Conservation (phyloP, 345 rosid genomes). For the Pseudoturritis turrita region DNA sequence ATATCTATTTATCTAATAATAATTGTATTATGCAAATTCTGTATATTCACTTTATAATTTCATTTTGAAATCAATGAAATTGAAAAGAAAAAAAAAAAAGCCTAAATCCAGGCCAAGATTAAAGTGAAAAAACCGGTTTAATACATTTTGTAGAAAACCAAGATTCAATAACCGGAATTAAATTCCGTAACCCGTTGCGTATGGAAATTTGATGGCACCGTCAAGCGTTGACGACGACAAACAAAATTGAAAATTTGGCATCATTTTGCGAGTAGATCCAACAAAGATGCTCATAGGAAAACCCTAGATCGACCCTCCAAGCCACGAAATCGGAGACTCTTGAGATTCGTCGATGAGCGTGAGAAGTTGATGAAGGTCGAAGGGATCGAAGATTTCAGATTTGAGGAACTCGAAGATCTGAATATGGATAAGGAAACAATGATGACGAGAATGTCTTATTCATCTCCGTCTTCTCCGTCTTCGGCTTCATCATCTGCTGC, state of each 20-base stretch:
- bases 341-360: not conserved
- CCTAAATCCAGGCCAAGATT: no score
- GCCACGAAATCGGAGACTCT: not conserved
- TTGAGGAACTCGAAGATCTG: constrained; percentile 13
- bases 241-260: constrained; percentile 4
- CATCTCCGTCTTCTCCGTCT: constrained; percentile 17
- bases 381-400: not conserved
- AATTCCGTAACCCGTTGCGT: not conserved
- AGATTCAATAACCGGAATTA: constrained; percentile 9
- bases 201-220: not conserved
- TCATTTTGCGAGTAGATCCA: constrained; percentile 20
- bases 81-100: no score
- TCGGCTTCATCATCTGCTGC: constrained; percentile 43
- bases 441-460: constrained; percentile 10
- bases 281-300: constrained; percentile 10
- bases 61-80: no score
- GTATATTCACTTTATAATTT: no score
- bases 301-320: constrained; percentile 23
- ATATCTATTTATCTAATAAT: no score
- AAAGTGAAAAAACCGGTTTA: constrained; percentile 25
- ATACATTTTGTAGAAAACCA: not conserved
- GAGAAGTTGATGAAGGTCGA: not conserved
- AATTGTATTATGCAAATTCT: no score
- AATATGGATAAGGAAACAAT: constrained; percentile 13
- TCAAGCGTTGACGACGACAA: constrained; percentile 25